phyloP scores from a whole-genome alignment of 139 green algal genomes.

The Chlorella sorokiniana region DNA sequence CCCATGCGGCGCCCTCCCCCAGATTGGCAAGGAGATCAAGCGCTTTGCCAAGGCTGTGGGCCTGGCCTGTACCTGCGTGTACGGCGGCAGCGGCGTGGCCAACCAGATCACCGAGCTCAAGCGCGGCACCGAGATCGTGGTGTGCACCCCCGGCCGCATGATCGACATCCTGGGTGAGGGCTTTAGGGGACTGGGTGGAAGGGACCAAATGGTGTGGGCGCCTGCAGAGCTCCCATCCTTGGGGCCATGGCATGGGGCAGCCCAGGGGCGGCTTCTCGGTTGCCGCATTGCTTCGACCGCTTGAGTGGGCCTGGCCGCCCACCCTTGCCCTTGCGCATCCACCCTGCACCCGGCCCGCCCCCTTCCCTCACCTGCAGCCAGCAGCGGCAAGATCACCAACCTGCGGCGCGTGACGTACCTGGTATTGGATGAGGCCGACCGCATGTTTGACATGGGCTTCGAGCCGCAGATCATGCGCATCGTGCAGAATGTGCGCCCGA shows the following conservation, averaged over 20 bases:
- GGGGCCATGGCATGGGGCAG: no score
- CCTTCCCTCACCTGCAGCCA: slow-evolving; percentile 55
- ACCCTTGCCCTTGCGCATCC: neutral
- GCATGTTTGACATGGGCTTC: slow-evolving; percentile 99
- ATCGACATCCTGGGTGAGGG: slow-evolving; percentile 90
- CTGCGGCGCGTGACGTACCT: slow-evolving; percentile 94
- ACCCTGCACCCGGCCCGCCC: neutral
- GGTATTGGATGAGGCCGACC: slow-evolving; percentile 97
- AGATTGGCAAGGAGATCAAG: slow-evolving; percentile 58
- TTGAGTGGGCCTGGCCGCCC: neutral
- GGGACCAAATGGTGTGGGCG: neutral
- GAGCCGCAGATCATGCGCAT: slow-evolving; percentile 87
- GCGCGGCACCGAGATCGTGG: slow-evolving; percentile 85
- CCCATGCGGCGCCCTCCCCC: neutral
- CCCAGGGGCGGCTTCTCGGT: no score
- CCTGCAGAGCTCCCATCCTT: no score
- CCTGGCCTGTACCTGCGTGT: slow-evolving; percentile 80
- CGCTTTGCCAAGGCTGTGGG: slow-evolving; percentile 72
- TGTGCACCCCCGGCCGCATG: slow-evolving; percentile 96
- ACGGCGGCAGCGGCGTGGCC: slow-evolving; percentile 88
- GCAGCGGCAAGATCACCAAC: slow-evolving; percentile 94
- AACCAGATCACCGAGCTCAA: slow-evolving; percentile 96
- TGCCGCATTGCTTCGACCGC: no score
- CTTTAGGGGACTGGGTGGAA: neutral
- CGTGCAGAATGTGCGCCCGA: slow-evolving; percentile 90